phyloP scores from a whole-genome alignment of 192 early-diverging fungal genomes.

The Rhizophagus clarus region DNA sequence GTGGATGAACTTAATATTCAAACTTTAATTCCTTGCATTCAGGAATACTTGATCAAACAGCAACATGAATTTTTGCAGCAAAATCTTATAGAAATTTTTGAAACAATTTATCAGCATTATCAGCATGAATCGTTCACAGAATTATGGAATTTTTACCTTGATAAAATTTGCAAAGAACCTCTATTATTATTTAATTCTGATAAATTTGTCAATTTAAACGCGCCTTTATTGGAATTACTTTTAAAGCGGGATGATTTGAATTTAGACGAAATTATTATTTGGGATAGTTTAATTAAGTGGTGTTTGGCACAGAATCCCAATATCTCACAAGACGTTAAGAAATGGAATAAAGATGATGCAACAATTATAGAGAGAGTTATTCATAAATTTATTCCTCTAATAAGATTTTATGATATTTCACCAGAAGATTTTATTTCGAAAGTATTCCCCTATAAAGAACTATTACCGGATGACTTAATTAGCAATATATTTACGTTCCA shows the following conservation, averaged over 20 bases:
- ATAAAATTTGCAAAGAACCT: neutral
- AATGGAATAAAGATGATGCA: neutral
- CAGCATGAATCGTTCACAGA: neutral
- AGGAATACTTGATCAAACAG: neutral
- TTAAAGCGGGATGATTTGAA: neutral
- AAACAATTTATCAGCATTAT: neutral
- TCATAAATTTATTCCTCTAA: no score
- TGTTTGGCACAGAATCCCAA: neutral
- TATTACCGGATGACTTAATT: neutral
- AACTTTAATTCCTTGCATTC: neutral
- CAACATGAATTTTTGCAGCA: neutral
- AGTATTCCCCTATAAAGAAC: neutral
- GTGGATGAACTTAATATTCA: neutral
- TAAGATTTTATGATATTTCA: no score
- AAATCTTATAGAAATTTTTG: neutral
- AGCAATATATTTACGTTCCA: neutral
- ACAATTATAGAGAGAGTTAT: neutral
- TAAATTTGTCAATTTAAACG: neutral
- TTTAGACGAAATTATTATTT: neutral
- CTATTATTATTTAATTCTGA: neutral
- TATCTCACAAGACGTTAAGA: neutral
- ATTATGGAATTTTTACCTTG: neutral
- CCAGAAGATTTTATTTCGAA: neutral
- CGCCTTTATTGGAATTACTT: no score
- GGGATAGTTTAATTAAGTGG: constrained; percentile 4